A percentile compares a stretch with the other conserved stretches of the same genome.
phyloP scores from a whole-genome alignment of 768 basidiomycete genomes.

The Trametes cubensis region DNA sequence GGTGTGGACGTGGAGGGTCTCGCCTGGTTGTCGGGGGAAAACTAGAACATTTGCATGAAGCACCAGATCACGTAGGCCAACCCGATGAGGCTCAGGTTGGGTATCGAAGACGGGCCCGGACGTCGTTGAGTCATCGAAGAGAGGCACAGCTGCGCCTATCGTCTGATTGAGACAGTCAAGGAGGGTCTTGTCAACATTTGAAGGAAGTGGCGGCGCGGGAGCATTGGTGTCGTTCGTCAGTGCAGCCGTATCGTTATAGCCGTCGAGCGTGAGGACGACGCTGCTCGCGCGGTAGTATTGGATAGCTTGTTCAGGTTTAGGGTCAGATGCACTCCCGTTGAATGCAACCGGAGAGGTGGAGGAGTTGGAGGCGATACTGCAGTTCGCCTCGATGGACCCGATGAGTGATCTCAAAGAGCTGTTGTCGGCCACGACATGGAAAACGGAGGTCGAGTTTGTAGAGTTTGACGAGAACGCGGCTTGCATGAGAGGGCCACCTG shows the following conservation, averaged over 20 bases:
- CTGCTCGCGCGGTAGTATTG: constrained; percentile 73
- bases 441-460: constrained; percentile 34
- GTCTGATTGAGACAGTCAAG: constrained; percentile 64
- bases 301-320: constrained; percentile 32
- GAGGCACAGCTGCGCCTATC: constrained; percentile 60
- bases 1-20: neutral
- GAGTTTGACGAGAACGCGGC: constrained; percentile 34
- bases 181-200: constrained; percentile 50
- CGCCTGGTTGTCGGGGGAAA: neutral
- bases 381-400: constrained; percentile 33
- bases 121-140: constrained; percentile 38
- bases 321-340: constrained; percentile 33
- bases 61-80: constrained; percentile 16
- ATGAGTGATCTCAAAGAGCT: constrained; percentile 38
- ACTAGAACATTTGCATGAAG: constrained; percentile 6
- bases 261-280: constrained; percentile 61
- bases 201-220: constrained; percentile 54
- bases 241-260: constrained; percentile 65
- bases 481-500: constrained; percentile 37
- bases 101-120: neutral
- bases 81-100: constrained; percentile 9
- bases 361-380: constrained; percentile 35
- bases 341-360: constrained; percentile 33
- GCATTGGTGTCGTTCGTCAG: constrained; percentile 42
- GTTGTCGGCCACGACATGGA: constrained; percentile 40